Evolutionary conservation across 805 yeast genomes (phyloP).

Genomic region (Spathaspora girioi): DNA sequence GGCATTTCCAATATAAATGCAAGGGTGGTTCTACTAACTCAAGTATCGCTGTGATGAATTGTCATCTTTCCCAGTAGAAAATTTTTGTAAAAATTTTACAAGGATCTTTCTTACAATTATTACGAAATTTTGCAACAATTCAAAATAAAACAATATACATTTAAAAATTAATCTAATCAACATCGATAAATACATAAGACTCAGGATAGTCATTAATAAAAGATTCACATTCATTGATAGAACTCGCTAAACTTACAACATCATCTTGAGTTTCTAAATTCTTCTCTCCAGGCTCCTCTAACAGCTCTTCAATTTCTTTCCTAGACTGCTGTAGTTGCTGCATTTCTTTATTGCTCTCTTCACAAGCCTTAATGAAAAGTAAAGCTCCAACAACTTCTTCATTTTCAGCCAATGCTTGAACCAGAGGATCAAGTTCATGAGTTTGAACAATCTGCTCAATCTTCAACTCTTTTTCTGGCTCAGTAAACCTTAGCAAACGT

Average conservation of each 20-base stretch:
- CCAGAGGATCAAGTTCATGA: background rate
- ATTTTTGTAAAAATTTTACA: background rate
- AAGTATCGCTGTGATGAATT: background rate
- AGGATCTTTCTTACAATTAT: background rate
- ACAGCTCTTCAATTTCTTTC: background rate
- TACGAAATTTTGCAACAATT: background rate
- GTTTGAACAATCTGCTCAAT: background rate
- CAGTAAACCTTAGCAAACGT: background rate
- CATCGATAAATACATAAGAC: background rate
- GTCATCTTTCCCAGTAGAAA: background rate
- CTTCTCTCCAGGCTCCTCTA: background rate
- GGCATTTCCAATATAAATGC: no score
- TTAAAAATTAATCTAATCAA: background rate
- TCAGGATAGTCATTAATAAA: background rate
- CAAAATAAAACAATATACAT: background rate
- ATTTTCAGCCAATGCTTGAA: background rate
- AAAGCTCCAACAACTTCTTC: constrained; percentile 7
- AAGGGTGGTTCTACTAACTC: background rate
- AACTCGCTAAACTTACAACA: background rate
- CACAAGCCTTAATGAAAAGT: constrained; percentile 4
- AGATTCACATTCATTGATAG: background rate
- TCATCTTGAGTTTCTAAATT: background rate
- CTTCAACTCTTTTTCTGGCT: background rate
- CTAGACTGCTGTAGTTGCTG: background rate
- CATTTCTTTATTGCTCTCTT: background rate